Base-by-base conservation (phyloP, 202 grass and related monocot species). In the Schoenoplectus triqueter region DNA sequence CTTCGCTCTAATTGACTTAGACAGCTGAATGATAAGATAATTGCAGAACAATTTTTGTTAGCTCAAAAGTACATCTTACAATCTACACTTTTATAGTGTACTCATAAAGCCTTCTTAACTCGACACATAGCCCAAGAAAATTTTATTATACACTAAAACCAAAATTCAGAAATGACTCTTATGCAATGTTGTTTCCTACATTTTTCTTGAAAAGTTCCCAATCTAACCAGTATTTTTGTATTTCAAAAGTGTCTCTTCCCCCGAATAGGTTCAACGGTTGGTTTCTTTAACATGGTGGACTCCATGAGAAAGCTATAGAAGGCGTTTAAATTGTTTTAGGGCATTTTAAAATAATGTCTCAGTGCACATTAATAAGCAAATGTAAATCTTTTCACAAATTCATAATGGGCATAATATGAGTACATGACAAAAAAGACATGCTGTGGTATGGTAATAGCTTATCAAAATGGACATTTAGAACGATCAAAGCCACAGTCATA, bases 1-100 rank as follows among this genome's bases (percentile, higher is more conserved):
- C 78, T 92, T 96, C 20, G 93, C 90, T 1, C 55, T 89, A 80
- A 99, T 97, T 66, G 89, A 66, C 77, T 97, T 99, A 49, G 90
- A 94, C 92, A 92, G 92, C 92, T 99, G 89, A 51, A 86, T 9
- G 66, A 92, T 79, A 79, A 62, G 62, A 13, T n/a, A 79, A 39
- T 79, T 77, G 66, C 5, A 74, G 13, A 62, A 64, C 20, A 59
- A 10, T 21, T 47, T 74, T 47, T 50, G 55, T 77, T 64, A 85
- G 70, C 22, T 42, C 31, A 84, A 74, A 76, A 40, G 15, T 46
- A 54, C 41, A 14, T 52, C 64, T 39, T 66, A 68, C 52, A 78
- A 7, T 20, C 15, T 59, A 59, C 56, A 59, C 13, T 77, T 40
- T 56, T 77, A 57, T 20, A 39, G 10, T 55, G 20, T 4, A 74